Evolutionary conservation across 2,329 filamentous ascomycete species (phyloP).

Genomic region (Dothistroma pini): DNA sequence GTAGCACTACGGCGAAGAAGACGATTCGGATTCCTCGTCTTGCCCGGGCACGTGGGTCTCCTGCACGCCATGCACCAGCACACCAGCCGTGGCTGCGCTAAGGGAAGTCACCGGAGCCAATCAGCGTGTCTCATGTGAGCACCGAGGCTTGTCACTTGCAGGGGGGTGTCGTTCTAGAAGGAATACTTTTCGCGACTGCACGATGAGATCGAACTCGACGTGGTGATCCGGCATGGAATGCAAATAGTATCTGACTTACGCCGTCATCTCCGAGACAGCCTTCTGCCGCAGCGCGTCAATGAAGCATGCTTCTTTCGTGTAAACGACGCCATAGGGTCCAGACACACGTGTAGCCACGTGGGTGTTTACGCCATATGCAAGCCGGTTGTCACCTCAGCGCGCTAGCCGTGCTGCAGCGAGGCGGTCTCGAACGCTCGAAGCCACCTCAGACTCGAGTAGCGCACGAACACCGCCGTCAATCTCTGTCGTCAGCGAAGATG

Average conservation of each 20-base stretch:
- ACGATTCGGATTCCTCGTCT: not conserved
- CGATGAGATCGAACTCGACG: not conserved
- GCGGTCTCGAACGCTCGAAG: constrained; percentile 22
- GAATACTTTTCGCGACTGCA: not conserved
- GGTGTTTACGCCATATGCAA: constrained; percentile 1
- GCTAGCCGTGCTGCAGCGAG: constrained; percentile 7
- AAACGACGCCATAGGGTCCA: not conserved
- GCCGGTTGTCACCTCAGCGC: not conserved
- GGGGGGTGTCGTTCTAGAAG: not conserved
- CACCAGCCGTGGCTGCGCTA: not conserved
- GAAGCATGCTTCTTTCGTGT: not conserved
- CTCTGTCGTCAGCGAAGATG: constrained; percentile 14
- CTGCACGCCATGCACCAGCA: constrained; percentile 2
- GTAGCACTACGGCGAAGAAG: not conserved
- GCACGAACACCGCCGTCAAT: constrained; percentile 20
- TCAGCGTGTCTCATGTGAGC: not conserved
- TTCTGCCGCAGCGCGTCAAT: not conserved
- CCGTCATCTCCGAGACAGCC: not conserved
- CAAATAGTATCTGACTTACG: not conserved
- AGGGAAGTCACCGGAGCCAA: not conserved
- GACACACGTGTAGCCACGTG: constrained; percentile 9
- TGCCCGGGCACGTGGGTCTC: not conserved
- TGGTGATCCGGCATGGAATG: not conserved
- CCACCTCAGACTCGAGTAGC: constrained; percentile 22
- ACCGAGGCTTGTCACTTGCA: not conserved